Evolutionary conservation across 2,329 filamentous ascomycete species (phyloP).

Genomic region (Arthrobotrys megalospora): DNA sequence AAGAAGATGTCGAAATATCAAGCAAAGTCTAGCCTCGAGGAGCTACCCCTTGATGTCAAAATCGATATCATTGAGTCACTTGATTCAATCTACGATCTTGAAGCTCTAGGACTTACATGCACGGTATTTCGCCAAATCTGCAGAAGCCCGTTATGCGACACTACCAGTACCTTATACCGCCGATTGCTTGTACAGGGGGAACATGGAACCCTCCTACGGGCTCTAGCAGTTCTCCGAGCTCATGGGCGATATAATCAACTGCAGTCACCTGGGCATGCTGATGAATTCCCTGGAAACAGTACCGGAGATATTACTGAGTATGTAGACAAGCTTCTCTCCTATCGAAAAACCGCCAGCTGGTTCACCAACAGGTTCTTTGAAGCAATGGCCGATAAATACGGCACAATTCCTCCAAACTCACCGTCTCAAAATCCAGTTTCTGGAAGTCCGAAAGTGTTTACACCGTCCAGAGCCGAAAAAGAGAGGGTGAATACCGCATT

Average conservation of each 20-base stretch:
- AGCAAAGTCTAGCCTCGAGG: slow-evolving; percentile 13
- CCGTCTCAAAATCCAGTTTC: too few relatives aligned
- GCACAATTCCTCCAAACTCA: not conserved
- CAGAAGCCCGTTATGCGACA: slow-evolving; percentile 2
- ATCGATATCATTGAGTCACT: slow-evolving; percentile 18
- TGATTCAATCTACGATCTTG: slow-evolving; percentile 33
- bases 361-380: slow-evolving; percentile 32
- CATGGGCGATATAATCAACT: slow-evolving; percentile 15
- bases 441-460: not conserved
- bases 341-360: slow-evolving; percentile 24
- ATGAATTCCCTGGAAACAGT: not conserved
- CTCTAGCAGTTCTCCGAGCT: slow-evolving; percentile 18
- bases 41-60: slow-evolving; percentile 33
- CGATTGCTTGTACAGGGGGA: slow-evolving; percentile 6
- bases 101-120: slow-evolving; percentile 20
- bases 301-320: slow-evolving; percentile 41
- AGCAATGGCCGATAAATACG: slow-evolving; percentile 5
- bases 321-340: slow-evolving; percentile 1
- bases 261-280: not conserved
- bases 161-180: not conserved
- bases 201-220: not conserved
- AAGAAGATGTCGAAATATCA: slow-evolving; percentile 9
- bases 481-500: slow-evolving; percentile 12
- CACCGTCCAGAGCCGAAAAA: slow-evolving; percentile 15
- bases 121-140: slow-evolving; percentile 25